Conservation (phyloP, 768 basidiomycete genomes). For the Boletus pseudopeckii region DNA sequence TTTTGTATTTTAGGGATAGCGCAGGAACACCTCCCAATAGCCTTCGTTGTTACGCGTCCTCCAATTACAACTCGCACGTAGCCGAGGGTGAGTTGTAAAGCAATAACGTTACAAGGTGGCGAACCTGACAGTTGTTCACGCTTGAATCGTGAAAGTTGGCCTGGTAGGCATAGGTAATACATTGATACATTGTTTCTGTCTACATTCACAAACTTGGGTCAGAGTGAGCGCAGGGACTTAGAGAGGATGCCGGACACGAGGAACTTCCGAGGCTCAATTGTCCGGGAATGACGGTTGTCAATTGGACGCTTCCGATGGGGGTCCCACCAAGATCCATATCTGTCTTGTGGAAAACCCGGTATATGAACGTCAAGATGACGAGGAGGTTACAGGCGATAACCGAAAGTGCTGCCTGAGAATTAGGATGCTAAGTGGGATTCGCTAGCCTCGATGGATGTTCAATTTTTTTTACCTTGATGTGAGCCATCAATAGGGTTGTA, state of each 20-base stretch:
- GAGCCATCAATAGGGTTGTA: constrained; percentile 3
- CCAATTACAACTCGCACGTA: neutral
- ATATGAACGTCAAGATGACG: constrained; percentile 15
- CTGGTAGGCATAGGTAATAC: too few relatives aligned
- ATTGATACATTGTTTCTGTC: neutral
- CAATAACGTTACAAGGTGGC: neutral
- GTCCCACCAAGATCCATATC: neutral
- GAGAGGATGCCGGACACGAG: neutral
- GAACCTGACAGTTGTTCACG: neutral
- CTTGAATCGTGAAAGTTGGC: neutral
- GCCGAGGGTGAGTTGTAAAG: neutral
- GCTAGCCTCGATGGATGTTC: neutral
- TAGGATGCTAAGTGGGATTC: neutral
- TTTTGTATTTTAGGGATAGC: neutral
- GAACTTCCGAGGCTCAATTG: neutral
- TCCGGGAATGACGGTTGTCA: constrained; percentile 13
- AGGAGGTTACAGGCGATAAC: constrained; percentile 22
- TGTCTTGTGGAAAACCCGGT: constrained; percentile 8
- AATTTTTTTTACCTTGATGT: constrained; percentile 21
- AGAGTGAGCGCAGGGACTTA: neutral
- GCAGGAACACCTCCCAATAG: neutral
- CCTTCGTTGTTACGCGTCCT: neutral
- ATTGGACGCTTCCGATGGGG: neutral
- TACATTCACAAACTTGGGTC: neutral
- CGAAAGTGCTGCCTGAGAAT: constrained; percentile 18